These are phyloP conservation scores for Silybum marianum DNA, from an alignment of 129 eudicot species.

Conservation along the genomic window DNA sequence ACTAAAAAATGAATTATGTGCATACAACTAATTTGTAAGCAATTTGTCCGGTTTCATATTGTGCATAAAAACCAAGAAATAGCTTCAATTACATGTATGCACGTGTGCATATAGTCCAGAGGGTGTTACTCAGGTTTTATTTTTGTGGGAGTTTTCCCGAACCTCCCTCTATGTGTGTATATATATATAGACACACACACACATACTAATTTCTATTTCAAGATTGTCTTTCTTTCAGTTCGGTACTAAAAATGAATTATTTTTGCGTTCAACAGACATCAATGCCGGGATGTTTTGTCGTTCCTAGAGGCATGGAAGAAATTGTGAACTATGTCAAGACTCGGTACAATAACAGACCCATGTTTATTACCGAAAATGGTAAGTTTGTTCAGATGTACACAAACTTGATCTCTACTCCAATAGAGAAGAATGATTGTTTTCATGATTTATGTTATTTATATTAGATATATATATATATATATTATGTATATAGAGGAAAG, in stretches of 20 bases:
- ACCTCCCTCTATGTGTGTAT: too few species aligned
- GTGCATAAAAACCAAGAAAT: too few species aligned
- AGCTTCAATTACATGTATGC: too few species aligned
- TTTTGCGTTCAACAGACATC: slow-evolving; percentile 48
- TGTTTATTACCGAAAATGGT: slow-evolving; percentile 89
- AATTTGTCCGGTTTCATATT: too few species aligned
- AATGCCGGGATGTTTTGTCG: slow-evolving; percentile 50
- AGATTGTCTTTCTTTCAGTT: neutral
- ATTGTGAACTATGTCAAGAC: slow-evolving; percentile 56
- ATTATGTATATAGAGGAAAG: too few species aligned
- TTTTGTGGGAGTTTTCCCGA: too few species aligned
- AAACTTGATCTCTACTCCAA: neutral
- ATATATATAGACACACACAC: too few species aligned
- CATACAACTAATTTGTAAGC: too few species aligned
- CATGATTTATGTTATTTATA: neutral
- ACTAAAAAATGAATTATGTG: too few species aligned
- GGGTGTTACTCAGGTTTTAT: too few species aligned
- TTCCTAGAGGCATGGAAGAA: slow-evolving; percentile 80
- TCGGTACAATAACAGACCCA: slow-evolving; percentile 72
- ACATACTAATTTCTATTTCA: neutral
- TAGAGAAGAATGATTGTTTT: neutral
- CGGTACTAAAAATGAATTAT: neutral
- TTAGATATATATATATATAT: too few species aligned
- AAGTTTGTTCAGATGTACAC: neutral
- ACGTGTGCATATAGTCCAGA: too few species aligned